Conservation (phyloP, 2,329 filamentous ascomycete species). For the Cordyceps fumosorosea region DNA sequence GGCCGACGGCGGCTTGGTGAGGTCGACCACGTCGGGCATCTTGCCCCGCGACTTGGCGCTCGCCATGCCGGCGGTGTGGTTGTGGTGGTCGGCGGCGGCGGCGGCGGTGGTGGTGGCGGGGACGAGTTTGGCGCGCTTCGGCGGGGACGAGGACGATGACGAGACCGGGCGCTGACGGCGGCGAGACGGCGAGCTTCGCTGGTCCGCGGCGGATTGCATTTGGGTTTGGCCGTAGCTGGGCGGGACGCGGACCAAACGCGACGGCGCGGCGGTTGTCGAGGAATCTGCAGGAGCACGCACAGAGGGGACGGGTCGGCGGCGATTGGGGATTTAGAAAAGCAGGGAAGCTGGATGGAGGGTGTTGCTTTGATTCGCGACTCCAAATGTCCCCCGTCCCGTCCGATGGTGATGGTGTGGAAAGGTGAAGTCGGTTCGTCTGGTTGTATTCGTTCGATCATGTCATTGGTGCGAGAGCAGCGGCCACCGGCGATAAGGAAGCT, state of each 20-base stretch:
- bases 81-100: conserved; percentile 13
- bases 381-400: neutral
- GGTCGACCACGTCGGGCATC: conserved; percentile 31
- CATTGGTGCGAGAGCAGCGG: neutral
- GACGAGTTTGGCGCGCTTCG: conserved; percentile 27
- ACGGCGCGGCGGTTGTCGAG: neutral
- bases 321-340: too few species aligned
- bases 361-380: neutral
- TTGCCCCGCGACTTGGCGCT: conserved; percentile 34
- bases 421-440: neutral
- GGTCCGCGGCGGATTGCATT: conserved; percentile 29
- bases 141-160: conserved; percentile 19
- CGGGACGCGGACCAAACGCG: neutral
- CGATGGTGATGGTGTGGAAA: neutral
- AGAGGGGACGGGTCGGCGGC: too few species aligned
- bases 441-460: neutral
- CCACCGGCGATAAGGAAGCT: conserved; percentile 2
- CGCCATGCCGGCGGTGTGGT: conserved; percentile 21
- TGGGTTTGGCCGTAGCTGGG: neutral
- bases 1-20: conserved; percentile 29
- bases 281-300: neutral
- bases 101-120: too few species aligned
- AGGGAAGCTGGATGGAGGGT: neutral
- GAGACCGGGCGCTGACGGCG: conserved; percentile 32
- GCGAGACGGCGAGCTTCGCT: conserved; percentile 28